Conservation (phyloP, 2,329 filamentous ascomycete species). For the Epichloe typhina region DNA sequence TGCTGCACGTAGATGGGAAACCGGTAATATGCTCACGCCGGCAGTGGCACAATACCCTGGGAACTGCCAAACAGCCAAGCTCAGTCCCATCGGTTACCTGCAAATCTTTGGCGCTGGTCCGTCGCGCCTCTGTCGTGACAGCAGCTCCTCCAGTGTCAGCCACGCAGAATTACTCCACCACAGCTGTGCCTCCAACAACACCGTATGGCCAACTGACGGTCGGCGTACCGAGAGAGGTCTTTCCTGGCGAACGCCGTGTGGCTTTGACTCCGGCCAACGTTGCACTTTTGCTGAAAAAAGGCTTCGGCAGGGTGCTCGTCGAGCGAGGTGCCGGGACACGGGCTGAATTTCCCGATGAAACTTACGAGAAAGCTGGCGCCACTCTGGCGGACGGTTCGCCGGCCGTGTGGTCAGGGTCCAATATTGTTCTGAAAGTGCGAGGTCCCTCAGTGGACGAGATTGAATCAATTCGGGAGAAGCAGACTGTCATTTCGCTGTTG, state of each 20-base stretch:
- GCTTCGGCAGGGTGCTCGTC: constrained; percentile 62
- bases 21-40: constrained; percentile 14
- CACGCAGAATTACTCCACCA: constrained; percentile 26
- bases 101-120: constrained; percentile 23
- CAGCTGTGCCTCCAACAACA: constrained; percentile 28
- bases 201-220: constrained; percentile 64
- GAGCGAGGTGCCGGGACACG: constrained; percentile 68
- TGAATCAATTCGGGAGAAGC: constrained; percentile 50
- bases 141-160: constrained; percentile 13
- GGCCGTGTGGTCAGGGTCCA: constrained; percentile 58
- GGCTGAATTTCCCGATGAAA: constrained; percentile 65
- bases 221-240: constrained; percentile 70
- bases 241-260: constrained; percentile 65
- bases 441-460: constrained; percentile 60
- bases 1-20: constrained; percentile 7
- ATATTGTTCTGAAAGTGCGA: constrained; percentile 77
- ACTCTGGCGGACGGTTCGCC: constrained; percentile 55
- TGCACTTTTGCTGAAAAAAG: constrained; percentile 75
- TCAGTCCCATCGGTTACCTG: constrained; percentile 16
- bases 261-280: constrained; percentile 79
- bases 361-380: constrained; percentile 66
- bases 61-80: constrained; percentile 15
- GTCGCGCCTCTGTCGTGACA: constrained; percentile 22
- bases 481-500: constrained; percentile 70
- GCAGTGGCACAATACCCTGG: constrained; percentile 26